Conservation (phyloP, 2,329 filamentous ascomycete genomes). For the Bertia moriformis region DNA sequence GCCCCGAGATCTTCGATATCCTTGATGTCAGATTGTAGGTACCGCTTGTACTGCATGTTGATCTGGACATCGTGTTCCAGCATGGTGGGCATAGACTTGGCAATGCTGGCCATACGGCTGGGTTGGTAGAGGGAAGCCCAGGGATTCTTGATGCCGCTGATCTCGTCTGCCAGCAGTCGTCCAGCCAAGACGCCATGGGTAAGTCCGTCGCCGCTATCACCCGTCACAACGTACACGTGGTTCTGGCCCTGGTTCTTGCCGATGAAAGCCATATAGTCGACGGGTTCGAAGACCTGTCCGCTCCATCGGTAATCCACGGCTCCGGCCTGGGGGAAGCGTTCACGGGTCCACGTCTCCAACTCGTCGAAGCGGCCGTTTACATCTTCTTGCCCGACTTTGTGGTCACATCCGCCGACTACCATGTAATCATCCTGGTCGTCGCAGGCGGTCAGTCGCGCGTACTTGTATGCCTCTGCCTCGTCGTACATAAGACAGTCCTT, state of each 20-base stretch:
- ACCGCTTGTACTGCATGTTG: conserved; percentile 39
- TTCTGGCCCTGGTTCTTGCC: conserved; percentile 35
- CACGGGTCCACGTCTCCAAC: conserved; percentile 34
- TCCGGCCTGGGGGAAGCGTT: conserved; percentile 32
- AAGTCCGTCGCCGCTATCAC: conserved; percentile 40
- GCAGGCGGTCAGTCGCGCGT: conserved; percentile 34
- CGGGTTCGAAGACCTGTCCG: conserved; percentile 39
- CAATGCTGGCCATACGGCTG: conserved; percentile 25
- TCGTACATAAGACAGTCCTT: conserved; percentile 42
- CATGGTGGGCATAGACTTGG: conserved; percentile 27
- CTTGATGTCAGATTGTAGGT: conserved; percentile 33
- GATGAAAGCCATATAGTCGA: conserved; percentile 38
- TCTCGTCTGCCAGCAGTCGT: conserved; percentile 34
- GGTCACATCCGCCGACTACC: conserved; percentile 39
- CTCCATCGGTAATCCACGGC: conserved; percentile 39
- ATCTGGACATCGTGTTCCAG: conserved; percentile 35
- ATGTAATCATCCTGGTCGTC: conserved; percentile 38
- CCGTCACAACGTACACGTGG: conserved; percentile 36
- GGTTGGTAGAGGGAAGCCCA: conserved; percentile 36
- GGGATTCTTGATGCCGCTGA: conserved; percentile 28
- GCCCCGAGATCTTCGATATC: conserved; percentile 37
- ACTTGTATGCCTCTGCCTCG: conserved; percentile 36
- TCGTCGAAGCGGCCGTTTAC: conserved; percentile 28
- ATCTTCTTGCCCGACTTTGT: conserved; percentile 39
- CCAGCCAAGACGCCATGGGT: conserved; percentile 39